Base-by-base conservation (phyloP, 768 basidiomycete genomes). In the Tylopilus vinaceipallidus region DNA sequence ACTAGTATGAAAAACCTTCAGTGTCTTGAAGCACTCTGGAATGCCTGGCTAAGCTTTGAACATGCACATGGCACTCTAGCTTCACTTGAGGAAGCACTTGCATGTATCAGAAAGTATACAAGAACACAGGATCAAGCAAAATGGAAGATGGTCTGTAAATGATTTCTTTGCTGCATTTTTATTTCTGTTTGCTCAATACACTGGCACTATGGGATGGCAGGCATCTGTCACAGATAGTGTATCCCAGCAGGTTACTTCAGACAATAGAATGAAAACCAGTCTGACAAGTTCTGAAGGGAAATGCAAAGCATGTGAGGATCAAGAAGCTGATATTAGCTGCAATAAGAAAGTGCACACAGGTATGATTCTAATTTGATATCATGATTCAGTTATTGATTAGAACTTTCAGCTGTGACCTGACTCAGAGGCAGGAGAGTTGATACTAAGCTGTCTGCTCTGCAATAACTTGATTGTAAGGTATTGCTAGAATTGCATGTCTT, bases 21-120 rank as follows among this genome's bases (percentile, higher is more conserved):
- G 67, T 98, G 94, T 88, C 94, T 95, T 0, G 95, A 99, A 67
- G 88, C 86, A 9, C 73, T 98, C 8, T 95, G 91, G 84, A 91
- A 94, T 48, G 86, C 89, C 1, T 95, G 91, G 89, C 61, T 85
- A 14, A 70, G 77, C n/a, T 97, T 98, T 59, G 95, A 98, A 64
- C 81, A 91, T 55, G 70, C 88, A 4, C 77, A 93, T 59, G 95
- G 95, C 1, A 76, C 81, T 22, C 73, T 91, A 12, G 73, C 79
- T 24, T 80, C 83, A 30, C 73, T 91, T 26, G 82, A 90, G 33
- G 69, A 72, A 10, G 80, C 80, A 35, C 63, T 86, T 39, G 80
- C 80, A 46, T 81, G 82, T 52, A 73, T 91, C 17, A n/a, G n/a
- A n/a, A 80, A 87, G 54, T 80, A 79, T 54, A 83, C 85, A 16